Evolutionary conservation across 2,329 filamentous ascomycete species (phyloP), one percentile per base, ranked within the genome.

Genomic region (Trichoderma koningiopsis): DNA sequence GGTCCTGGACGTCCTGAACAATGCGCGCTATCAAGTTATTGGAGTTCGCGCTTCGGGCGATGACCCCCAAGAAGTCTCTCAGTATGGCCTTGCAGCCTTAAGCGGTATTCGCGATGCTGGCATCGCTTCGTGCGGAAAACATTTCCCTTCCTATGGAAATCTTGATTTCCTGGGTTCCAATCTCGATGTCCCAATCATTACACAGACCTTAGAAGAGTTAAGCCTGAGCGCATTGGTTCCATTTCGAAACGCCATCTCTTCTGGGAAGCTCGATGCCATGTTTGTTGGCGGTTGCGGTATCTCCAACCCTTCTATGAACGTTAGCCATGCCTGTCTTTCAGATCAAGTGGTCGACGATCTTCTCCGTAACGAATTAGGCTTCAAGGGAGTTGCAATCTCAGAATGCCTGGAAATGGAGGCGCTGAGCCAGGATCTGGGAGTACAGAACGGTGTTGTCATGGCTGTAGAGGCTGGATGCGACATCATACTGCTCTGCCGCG

Each of bases 381-480:
- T 98, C 75, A 88, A 93, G 61, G 95, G 95, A 1, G 94, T 98
- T 2, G 94, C 96, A 29, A 93, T 98, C 61, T 97, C 94, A 0
- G 95, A 98, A 77, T 98, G 95, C 73, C 82, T 98, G 8, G 95
- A 97, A 78, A 98, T 98, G 95, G 94, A 97, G 76, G 94, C 94
- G 0, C 86, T 98, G 10, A 96, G 93, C 72, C 93, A 97, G 76
- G 96, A 97, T 75, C 96, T 98, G 61, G 95, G 95, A n/a, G 94
- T 99, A 22, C 94, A 95, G 73, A 95, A 96, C 52, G 96, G 96
- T 14, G 97, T 95, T 0, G 93, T 98, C 74, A 97, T 97, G 94
- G 96, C 96, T 4, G 92, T 97, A 62, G 96, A 97, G 78, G 95
- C 96, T 37, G 96, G 96, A 16, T 98, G 96, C 77, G 96, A 99